Conservation (phyloP, 1,139 yeast species). For the Suhomyces ambrosiae region DNA sequence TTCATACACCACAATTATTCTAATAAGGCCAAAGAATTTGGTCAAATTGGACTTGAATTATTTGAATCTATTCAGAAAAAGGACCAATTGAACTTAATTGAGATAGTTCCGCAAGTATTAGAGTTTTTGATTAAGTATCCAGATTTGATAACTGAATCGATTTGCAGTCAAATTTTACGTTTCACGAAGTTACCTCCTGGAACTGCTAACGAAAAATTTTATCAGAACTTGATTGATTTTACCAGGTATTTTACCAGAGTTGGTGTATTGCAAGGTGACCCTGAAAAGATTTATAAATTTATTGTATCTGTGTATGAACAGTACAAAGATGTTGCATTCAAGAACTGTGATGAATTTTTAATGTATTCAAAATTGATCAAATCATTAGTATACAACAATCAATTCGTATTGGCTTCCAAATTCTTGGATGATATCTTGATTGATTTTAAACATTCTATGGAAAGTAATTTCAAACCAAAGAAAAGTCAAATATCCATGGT, state of each 20-base stretch:
- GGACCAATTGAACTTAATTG: slow-evolving; percentile 29
- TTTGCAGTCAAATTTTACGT: slow-evolving; percentile 24
- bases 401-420: slow-evolving; percentile 52
- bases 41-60: slow-evolving; percentile 63
- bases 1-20: slow-evolving; percentile 6
- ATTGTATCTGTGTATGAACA: slow-evolving; percentile 30
- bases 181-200: slow-evolving; percentile 2
- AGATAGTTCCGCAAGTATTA: slow-evolving; percentile 32
- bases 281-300: slow-evolving; percentile 27
- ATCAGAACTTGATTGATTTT: slow-evolving; percentile 24
- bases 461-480: slow-evolving; percentile 18
- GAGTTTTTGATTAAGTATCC: slow-evolving; percentile 32
- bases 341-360: slow-evolving; percentile 37
- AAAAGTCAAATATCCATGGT: slow-evolving; percentile 32
- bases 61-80: slow-evolving; percentile 45
- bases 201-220: slow-evolving; percentile 4
- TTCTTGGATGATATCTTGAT: slow-evolving; percentile 51
- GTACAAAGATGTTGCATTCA: slow-evolving; percentile 20
- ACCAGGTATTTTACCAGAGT: slow-evolving; percentile 25
- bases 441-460: slow-evolving; percentile 29
- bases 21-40: slow-evolving; percentile 52
- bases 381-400: slow-evolving; percentile 52
- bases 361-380: slow-evolving; percentile 55
- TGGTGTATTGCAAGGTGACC: slow-evolving; percentile 19
- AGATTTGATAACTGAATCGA: slow-evolving; percentile 25